These are phyloP conservation scores for Russula lepida DNA, from an alignment of 768 basidiomycete species.

Conservation along the genomic window DNA sequence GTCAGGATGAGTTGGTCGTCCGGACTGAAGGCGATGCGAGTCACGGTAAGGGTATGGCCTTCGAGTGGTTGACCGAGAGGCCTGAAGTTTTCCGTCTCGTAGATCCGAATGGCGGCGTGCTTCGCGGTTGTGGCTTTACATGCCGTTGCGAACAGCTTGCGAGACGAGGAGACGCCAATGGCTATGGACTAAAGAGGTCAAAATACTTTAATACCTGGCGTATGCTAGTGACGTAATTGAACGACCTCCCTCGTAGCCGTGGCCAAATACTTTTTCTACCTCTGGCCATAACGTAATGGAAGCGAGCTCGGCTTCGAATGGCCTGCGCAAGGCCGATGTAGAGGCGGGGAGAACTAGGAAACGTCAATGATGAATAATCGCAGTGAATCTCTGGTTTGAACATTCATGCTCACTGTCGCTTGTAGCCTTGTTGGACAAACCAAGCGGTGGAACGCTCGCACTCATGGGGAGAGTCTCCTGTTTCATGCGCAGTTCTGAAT, in stretches of 20 bases:
- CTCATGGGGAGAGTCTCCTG: slow-evolving; percentile 59
- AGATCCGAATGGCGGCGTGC: slow-evolving; percentile 83
- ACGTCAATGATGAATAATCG: not conserved
- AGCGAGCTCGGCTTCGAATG: slow-evolving; percentile 88
- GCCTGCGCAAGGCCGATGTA: slow-evolving; percentile 31
- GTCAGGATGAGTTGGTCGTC: slow-evolving; percentile 73
- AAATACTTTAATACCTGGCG: not conserved
- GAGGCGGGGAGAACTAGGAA: slow-evolving; percentile 22
- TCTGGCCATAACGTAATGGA: slow-evolving; percentile 93
- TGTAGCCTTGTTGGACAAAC: slow-evolving; percentile 90
- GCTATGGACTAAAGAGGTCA: slow-evolving; percentile 56
- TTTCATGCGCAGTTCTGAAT: not conserved
- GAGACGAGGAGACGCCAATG: slow-evolving; percentile 64
- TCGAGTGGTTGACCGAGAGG: slow-evolving; percentile 61
- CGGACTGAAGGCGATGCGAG: slow-evolving; percentile 81
- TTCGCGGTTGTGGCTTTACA: slow-evolving; percentile 84
- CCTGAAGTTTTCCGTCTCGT: slow-evolving; percentile 63
- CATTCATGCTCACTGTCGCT: slow-evolving; percentile 43
- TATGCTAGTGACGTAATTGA: not conserved
- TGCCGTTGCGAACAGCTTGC: slow-evolving; percentile 71
- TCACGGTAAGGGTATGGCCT: slow-evolving; percentile 87
- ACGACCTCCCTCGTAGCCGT: slow-evolving; percentile 96
- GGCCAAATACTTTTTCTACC: slow-evolving; percentile 92
- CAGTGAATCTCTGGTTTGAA: not conserved
- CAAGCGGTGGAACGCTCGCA: slow-evolving; percentile 88